phyloP scores from a whole-genome alignment of 1,284 basidiomycete species.

The Phlebopus sp. region DNA sequence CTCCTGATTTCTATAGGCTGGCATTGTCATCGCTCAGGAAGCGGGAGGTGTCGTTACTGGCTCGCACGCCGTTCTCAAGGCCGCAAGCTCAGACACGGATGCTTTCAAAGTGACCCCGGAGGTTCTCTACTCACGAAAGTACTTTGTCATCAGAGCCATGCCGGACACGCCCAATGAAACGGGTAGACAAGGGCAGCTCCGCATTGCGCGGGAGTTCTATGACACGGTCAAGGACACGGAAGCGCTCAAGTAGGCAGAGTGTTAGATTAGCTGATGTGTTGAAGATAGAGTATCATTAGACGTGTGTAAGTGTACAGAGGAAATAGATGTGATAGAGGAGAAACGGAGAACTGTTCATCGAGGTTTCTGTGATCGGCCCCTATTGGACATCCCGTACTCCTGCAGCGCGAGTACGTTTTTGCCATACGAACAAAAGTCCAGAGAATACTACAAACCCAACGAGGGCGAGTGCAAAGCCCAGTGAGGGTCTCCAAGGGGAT shows the following conservation, averaged over 20 bases:
- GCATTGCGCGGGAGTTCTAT: slow-evolving; percentile 85
- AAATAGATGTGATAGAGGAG: not conserved
- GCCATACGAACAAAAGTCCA: not conserved
- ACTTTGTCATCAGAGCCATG: slow-evolving; percentile 76
- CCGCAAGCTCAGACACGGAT: slow-evolving; percentile 35
- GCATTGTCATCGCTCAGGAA: slow-evolving; percentile 90
- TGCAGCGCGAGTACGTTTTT: not conserved
- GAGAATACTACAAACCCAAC: not conserved
- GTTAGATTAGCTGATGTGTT: not conserved
- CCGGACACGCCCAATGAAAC: slow-evolving; percentile 60
- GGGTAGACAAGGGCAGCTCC: slow-evolving; percentile 69
- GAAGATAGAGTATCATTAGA: not conserved
- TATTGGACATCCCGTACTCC: not conserved
- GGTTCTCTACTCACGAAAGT: slow-evolving; percentile 82
- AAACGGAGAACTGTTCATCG: too few relatives aligned
- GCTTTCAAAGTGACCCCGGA: slow-evolving; percentile 62
- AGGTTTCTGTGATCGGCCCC: not conserved
- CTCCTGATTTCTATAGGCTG: slow-evolving; percentile 49
- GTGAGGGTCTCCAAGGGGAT: slow-evolving; percentile 5
- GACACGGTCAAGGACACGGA: slow-evolving; percentile 74
- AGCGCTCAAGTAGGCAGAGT: slow-evolving; percentile 29
- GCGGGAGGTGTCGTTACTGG: slow-evolving; percentile 82
- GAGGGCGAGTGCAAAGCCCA: not conserved
- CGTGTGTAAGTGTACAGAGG: not conserved
- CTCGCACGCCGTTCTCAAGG: slow-evolving; percentile 50